These are phyloP conservation scores for Radiomyces spectabilis DNA, from an alignment of 192 early-diverging fungal species.

Conservation along the genomic window DNA sequence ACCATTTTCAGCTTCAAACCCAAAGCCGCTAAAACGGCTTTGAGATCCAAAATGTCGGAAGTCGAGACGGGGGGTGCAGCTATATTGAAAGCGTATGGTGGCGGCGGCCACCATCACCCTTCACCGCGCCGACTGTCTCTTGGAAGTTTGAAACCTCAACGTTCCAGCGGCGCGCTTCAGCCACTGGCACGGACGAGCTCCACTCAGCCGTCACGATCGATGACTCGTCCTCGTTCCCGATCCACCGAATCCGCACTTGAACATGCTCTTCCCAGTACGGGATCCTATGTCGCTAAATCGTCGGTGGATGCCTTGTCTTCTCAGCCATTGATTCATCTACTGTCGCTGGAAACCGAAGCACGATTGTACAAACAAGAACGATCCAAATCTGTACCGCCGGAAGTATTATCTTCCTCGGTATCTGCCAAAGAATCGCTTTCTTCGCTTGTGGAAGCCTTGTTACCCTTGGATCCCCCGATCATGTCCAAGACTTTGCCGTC, in stretches of 20 bases:
- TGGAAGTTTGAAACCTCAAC: neutral
- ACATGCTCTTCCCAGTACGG: neutral
- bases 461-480: neutral
- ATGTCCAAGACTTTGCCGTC: no score
- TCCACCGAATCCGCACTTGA: conserved; percentile 1
- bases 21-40: conserved; percentile 3
- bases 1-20: conserved; percentile 23
- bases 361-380: conserved; percentile 3
- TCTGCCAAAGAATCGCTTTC: neutral
- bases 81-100: no score
- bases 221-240: neutral
- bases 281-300: neutral
- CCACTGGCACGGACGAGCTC: neutral
- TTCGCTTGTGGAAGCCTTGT: neutral
- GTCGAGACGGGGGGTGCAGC: no score
- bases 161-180: neutral
- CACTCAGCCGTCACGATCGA: neutral
- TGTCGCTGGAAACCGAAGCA: conserved; percentile 13
- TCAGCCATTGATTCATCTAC: conserved; percentile 15
- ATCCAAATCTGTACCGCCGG: no score
- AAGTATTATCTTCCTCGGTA: neutral
- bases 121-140: conserved; percentile 2
- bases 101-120: neutral
- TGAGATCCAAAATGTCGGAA: neutral
- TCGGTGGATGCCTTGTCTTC: conserved; percentile 3